Conservation (phyloP, 108 stramenopile genomes). For the Epithemia pelagica region DNA sequence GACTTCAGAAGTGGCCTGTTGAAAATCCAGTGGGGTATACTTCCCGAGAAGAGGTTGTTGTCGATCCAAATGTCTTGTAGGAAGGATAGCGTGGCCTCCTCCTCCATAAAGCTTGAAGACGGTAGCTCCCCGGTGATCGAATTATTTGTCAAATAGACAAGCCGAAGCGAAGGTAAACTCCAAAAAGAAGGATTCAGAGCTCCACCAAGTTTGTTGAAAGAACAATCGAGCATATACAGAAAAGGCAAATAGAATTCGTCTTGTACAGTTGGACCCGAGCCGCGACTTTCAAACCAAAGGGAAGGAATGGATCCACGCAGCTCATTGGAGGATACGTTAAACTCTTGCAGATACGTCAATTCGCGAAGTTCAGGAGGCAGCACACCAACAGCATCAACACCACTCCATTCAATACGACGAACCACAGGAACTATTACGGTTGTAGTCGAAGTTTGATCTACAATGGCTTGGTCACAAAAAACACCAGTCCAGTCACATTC, state of each 20-base stretch:
- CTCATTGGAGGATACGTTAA: slow-evolving; percentile 23
- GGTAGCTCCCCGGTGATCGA: background rate
- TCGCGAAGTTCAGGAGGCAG: slow-evolving; percentile 32
- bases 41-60: background rate
- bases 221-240: background rate
- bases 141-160: background rate
- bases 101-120: background rate
- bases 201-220: background rate
- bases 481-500: background rate
- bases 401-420: background rate
- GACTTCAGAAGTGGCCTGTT: background rate
- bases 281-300: background rate
- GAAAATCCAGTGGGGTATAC: background rate
- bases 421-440: background rate
- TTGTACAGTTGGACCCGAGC: background rate
- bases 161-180: background rate
- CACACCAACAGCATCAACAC: slow-evolving; percentile 8
- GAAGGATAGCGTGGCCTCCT: background rate
- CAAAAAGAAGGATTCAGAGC: background rate
- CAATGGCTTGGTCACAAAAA: background rate
- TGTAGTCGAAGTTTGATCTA: background rate
- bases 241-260: background rate
- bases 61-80: background rate
- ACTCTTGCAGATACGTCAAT: slow-evolving; percentile 22
- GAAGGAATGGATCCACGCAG: slow-evolving; percentile 19